These are phyloP conservation scores for Globisporangium nagaii DNA, from an alignment of 352 stramenopile genomes.

Conservation along the genomic window DNA sequence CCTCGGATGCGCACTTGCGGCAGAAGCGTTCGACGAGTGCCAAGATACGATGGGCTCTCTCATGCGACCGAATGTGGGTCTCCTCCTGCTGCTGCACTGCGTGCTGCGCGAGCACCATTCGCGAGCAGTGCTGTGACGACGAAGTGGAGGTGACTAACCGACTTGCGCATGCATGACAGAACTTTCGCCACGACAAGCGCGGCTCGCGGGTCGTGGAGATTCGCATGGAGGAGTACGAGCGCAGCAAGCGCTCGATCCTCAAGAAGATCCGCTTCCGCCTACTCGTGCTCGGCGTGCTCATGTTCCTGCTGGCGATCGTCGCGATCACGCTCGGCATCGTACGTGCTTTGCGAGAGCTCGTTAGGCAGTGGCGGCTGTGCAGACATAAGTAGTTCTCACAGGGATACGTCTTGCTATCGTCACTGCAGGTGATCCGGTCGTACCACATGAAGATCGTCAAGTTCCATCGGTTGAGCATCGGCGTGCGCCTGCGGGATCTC, in stretches of 20 bases:
- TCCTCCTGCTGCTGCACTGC: background rate
- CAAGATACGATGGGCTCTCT: constrained; percentile 29
- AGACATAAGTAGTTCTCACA: no score
- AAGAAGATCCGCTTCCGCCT: constrained; percentile 69
- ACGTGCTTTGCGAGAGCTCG: constrained; percentile 3
- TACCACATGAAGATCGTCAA: constrained; percentile 45
- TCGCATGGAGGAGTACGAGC: constrained; percentile 62
- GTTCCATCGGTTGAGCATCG: constrained; percentile 26
- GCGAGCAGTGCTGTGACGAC: no score
- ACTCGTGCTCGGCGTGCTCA: constrained; percentile 49
- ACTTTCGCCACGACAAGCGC: constrained; percentile 61
- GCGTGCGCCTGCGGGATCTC: constrained; percentile 42
- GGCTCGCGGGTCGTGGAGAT: constrained; percentile 65
- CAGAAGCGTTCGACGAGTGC: background rate
- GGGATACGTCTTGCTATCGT: no score
- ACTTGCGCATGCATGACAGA: no score
- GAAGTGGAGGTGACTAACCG: no score
- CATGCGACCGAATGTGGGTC: constrained; percentile 56
- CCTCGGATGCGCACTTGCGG: background rate
- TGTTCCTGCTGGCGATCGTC: constrained; percentile 36
- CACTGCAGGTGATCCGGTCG: constrained; percentile 43
- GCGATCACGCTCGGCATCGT: constrained; percentile 49
- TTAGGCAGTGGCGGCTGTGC: no score
- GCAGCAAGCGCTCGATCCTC: constrained; percentile 65
- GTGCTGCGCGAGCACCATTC: no score